Evolutionary conservation across 164 flowering plant species (phyloP).

Genomic region (Stephania cephalantha): DNA sequence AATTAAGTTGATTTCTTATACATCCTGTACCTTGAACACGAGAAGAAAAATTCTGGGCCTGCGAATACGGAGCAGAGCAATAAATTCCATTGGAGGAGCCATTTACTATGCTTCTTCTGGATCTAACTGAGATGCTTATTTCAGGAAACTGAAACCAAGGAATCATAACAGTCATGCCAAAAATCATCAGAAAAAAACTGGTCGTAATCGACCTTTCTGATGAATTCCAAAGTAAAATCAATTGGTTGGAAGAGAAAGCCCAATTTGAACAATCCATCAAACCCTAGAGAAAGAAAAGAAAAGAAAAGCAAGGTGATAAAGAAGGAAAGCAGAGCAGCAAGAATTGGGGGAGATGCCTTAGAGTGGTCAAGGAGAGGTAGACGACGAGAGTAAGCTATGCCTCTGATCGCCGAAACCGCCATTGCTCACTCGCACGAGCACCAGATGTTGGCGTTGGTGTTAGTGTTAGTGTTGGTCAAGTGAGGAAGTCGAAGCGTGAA

Average conservation of each 20-base stretch:
- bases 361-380: conserved; percentile 25
- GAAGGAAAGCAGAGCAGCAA: not conserved
- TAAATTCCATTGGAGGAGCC: conserved; percentile 25
- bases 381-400: conserved; percentile 24
- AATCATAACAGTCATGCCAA: not conserved
- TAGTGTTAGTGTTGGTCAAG: too few species aligned
- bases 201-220: too few species aligned
- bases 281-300: not conserved
- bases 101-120: conserved; percentile 16
- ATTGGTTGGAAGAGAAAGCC: not conserved
- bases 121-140: conserved; percentile 10
- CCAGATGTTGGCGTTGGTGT: too few species aligned
- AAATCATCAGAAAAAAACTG: too few species aligned
- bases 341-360: conserved; percentile 7
- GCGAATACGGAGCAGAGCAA: conserved; percentile 52
- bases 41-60: conserved; percentile 57
- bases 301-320: not conserved
- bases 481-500: not conserved
- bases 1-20: too few species aligned
- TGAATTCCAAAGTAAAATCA: too few species aligned
- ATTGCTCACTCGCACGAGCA: not conserved
- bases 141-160: conserved; percentile 29
- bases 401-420: conserved; percentile 26
- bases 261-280: not conserved
- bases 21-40: conserved; percentile 53